Base-by-base conservation (phyloP, 1,284 basidiomycete genomes). In the Ceratobasidium sp. region DNA sequence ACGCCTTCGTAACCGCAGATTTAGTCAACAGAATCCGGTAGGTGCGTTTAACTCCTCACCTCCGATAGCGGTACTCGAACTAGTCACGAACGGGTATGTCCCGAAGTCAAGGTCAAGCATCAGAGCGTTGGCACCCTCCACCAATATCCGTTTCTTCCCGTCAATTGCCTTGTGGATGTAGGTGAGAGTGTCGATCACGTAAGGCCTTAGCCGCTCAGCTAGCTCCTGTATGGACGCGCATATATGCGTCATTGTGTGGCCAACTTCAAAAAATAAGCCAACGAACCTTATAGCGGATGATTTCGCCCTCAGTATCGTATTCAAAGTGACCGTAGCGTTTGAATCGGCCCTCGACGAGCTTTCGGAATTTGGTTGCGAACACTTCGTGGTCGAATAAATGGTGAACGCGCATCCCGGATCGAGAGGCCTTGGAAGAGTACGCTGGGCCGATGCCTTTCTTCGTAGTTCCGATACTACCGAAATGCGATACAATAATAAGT, bases 91-190 rank as follows among this genome's bases (percentile, higher is more conserved):
- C 0, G 97, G 97, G 82, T 99, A 99, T 2, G 97, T 99, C 56
- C 97, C 97, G 82, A 95, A 97, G 85, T 99, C 97, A 79, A 99
- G 86, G 81, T 99, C 98, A 78, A 99, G 91, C 97, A 99, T 98
- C 77, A 99, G 86, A 1, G 97, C 97, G 81, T 99, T 99, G 71
- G 98, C 97, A 59, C 97, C 97, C 83, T 99, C 97, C 74, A 99
- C 95, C 36, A 99, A 90, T 60, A 99, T 86, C 57, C 86, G 89
- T 85, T 97, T 97, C 76, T 91, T 90, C 36, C 79, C 78, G 11
- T 80, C 77, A 60, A 99, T 84, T 29, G 96, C 93, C 75, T 90
- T 84, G 85, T 98, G 95, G 74, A 98, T 86, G 85, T 93, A 98
- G 11, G 89, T 87, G 17, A 97, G 89, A 77, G 94, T 93, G 84